phyloP scores from a whole-genome alignment of 331 rosid genomes.

The Quercus tomentella region DNA sequence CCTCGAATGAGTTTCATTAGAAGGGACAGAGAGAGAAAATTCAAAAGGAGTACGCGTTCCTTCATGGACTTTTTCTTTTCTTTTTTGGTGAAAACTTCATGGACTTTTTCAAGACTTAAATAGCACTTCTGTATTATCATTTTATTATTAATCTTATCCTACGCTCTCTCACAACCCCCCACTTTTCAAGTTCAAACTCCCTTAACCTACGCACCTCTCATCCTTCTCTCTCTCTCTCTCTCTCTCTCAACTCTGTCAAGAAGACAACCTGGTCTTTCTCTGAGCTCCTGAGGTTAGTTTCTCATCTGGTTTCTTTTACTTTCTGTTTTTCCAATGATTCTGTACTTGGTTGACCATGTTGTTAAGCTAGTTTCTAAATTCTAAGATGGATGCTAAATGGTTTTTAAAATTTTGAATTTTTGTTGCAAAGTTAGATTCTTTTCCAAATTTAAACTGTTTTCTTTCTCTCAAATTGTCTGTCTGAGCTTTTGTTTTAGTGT shows the following conservation, averaged over 20 bases:
- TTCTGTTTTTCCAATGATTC: not conserved
- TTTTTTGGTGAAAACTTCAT: not conserved
- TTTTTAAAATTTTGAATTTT: not conserved
- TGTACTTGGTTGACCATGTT: constrained; percentile 6
- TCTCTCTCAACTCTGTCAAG: not conserved
- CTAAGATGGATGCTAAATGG: not conserved
- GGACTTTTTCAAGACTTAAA: not conserved
- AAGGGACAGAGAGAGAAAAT: not conserved
- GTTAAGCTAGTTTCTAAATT: not conserved
- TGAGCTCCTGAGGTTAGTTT: constrained; percentile 37
- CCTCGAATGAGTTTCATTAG: not conserved
- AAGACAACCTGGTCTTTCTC: not conserved
- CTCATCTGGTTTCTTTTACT: constrained; percentile 1
- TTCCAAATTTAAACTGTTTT: not conserved
- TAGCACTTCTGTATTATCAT: no score
- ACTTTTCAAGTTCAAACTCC: not conserved
- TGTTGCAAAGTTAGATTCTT: no score
- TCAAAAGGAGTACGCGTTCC: constrained; percentile 11
- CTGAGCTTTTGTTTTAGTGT: not conserved
- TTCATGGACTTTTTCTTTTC: not conserved
- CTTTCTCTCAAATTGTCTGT: not conserved
- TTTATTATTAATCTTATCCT: not conserved
- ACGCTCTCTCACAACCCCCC: not conserved
- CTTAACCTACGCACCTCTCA: not conserved
- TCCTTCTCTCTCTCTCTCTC: not conserved